Base-by-base conservation (phyloP, 345 rosid species). In the Carallia pectinifolia region DNA sequence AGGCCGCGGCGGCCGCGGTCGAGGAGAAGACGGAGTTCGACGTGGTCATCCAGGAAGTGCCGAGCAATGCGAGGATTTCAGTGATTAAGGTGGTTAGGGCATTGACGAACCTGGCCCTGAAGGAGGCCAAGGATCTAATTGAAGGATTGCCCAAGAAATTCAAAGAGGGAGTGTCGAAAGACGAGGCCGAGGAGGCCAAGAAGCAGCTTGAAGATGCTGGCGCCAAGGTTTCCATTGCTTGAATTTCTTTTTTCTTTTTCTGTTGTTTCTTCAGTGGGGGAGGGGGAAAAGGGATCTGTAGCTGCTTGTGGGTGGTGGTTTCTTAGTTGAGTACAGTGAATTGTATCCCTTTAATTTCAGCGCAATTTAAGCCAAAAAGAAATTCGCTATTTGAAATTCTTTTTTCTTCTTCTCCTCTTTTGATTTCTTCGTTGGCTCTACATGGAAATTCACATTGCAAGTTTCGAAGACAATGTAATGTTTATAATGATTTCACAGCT, bases 71-170 rank as follows among this genome's bases (percentile, higher is more conserved):
- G 1, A 92, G 98, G 79, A 93, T 93, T 4, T 74, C 86, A 6
- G 98, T 87, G 78, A 93, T 93, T 53, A 90, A 93, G 79, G 84
- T 93, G 6, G 92, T 90, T 10, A 83, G 95, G 87, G 86, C 77
- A 17, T 58, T 85, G 81, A 89, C 97, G 31, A 90, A 73, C 80
- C 80, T 93, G 88, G 96, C 91, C 0, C 74, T 93, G 78, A 90
- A 93, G 79, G 98, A 93, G 62, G 97, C 97, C 1, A 90, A 93
- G 58, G 98, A 90, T 1, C 77, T 93, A 33, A 88, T 90, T 12
- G 97, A 90, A 73, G 96, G 97, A 2, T 76, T 93, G 73, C 97
- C 98, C 0, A 93, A 90, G 90, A 93, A 90, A 80, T 88, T 93
- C 19, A 93, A 89, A 55, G 98, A 85, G 55, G 92, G 93, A 0